These are phyloP conservation scores for Dillenia suffruticosa DNA, from an alignment of 164 flowering plant genomes.

Conservation along the genomic window DNA sequence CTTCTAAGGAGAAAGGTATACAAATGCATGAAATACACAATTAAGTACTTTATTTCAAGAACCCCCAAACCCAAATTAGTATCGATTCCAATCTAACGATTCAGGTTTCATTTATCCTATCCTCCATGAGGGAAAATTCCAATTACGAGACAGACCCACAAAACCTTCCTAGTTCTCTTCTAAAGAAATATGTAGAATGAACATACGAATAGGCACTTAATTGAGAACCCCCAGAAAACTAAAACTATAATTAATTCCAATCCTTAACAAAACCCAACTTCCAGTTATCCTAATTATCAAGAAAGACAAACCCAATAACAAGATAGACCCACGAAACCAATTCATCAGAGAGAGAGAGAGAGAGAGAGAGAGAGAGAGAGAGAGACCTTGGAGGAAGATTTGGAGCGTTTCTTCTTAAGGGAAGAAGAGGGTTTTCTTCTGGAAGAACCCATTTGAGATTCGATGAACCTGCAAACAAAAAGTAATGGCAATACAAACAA, in stretches of 20 bases:
- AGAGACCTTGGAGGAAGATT: slow-evolving; percentile 36
- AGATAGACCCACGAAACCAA: neutral
- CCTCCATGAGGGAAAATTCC: no score
- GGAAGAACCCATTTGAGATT: slow-evolving; percentile 18
- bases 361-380: slow-evolving; percentile 1
- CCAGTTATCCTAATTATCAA: neutral
- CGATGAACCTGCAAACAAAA: slow-evolving; percentile 13
- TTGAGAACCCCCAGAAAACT: no score
- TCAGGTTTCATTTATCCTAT: no score
- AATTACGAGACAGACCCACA: neutral
- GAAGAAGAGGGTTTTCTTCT: slow-evolving; percentile 39
- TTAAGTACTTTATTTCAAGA: no score
- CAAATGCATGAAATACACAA: no score
- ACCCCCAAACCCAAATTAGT: no score
- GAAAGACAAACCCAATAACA: slow-evolving; percentile 4
- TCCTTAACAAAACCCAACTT: no score
- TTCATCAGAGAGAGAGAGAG: neutral
- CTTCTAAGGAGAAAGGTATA: no score
- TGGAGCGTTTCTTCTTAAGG: slow-evolving; percentile 37
- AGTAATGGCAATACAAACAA: slow-evolving; percentile 2
- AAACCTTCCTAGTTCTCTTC: neutral
- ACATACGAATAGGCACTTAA: neutral
- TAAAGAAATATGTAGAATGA: neutral
- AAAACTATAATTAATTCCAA: no score
- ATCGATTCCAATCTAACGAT: no score